phyloP scores from a whole-genome alignment of 371 early-diverging fungal species.

The Choanephora cucurbitarum region DNA sequence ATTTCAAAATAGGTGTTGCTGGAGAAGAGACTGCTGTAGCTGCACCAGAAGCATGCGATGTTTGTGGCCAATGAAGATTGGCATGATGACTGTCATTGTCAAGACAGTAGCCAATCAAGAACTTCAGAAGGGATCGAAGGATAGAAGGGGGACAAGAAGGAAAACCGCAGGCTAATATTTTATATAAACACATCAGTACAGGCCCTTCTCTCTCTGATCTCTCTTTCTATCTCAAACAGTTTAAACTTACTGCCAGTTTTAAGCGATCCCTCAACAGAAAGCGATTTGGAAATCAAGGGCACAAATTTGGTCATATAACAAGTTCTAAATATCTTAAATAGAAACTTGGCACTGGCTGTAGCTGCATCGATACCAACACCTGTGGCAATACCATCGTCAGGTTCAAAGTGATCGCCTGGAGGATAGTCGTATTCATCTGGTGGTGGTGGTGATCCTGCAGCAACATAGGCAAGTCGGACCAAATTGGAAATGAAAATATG shows the following conservation, averaged over 20 bases:
- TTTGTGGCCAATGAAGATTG: constrained; percentile 34
- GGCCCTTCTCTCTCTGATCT: background rate
- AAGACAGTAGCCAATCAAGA: constrained; percentile 65
- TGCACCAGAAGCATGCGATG: constrained; percentile 35
- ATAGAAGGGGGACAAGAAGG: constrained; percentile 73
- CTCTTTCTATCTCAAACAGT: too few species aligned
- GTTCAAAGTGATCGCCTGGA: constrained; percentile 53
- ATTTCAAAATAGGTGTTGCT: constrained; percentile 68
- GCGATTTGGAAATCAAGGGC: constrained; percentile 56
- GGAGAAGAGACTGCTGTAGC: constrained; percentile 54
- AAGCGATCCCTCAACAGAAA: constrained; percentile 40
- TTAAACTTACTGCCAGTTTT: constrained; percentile 41
- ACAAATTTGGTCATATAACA: constrained; percentile 73
- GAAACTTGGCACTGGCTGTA: constrained; percentile 64
- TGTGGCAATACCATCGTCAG: constrained; percentile 65
- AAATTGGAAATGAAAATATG: constrained; percentile 61
- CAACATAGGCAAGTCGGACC: constrained; percentile 67
- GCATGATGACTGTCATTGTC: constrained; percentile 45
- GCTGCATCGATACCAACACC: constrained; percentile 73
- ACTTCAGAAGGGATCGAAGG: constrained; percentile 64
- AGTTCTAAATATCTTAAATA: constrained; percentile 69
- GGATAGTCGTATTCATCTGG: constrained; percentile 58
- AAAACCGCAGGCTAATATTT: constrained; percentile 60
- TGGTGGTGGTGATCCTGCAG: constrained; percentile 67
- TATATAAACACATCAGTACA: background rate